These are phyloP conservation scores for Saccharomycopsis hybrid DNA, from an alignment of 1,139 yeast genomes.

Conservation along the genomic window DNA sequence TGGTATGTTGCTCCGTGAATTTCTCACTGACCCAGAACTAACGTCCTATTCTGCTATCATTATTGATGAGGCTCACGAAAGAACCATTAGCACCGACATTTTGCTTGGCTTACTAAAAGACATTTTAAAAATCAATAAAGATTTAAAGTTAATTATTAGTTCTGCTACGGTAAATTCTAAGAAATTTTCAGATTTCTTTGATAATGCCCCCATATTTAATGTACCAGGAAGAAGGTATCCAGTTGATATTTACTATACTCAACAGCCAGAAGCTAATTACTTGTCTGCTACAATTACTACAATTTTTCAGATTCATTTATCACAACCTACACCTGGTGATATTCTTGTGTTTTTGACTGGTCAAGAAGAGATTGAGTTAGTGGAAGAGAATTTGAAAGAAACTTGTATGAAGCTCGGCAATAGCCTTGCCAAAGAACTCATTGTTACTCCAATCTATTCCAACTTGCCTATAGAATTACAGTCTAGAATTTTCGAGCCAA, in stretches of 20 bases:
- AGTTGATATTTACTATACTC: constrained; percentile 80
- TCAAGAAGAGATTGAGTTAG: constrained; percentile 86
- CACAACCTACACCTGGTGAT: constrained; percentile 69
- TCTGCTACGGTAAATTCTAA: constrained; percentile 93
- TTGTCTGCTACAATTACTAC: constrained; percentile 84
- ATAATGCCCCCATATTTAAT: constrained; percentile 76
- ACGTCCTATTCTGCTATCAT: constrained; percentile 69
- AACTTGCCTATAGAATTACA: constrained; percentile 84
- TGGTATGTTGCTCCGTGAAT: constrained; percentile 87
- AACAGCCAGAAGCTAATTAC: constrained; percentile 85
- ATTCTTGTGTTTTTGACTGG: constrained; percentile 90
- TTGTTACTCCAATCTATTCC: constrained; percentile 84
- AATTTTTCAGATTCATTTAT: constrained; percentile 70
- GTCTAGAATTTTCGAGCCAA: constrained; percentile 75
- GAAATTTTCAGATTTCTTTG: constrained; percentile 74
- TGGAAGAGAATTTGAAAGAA: constrained; percentile 65
- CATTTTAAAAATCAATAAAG: constrained; percentile 54
- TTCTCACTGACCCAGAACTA: constrained; percentile 67
- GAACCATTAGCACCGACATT: constrained; percentile 69
- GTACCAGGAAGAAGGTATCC: constrained; percentile 89
- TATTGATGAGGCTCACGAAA: constrained; percentile 97
- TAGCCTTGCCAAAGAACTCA: constrained; percentile 53
- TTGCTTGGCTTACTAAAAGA: constrained; percentile 76
- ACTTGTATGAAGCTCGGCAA: constrained; percentile 60
- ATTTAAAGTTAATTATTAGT: constrained; percentile 69